Conservation (phyloP, 805 yeast genomes). For the Yamadazyma sp. region DNA sequence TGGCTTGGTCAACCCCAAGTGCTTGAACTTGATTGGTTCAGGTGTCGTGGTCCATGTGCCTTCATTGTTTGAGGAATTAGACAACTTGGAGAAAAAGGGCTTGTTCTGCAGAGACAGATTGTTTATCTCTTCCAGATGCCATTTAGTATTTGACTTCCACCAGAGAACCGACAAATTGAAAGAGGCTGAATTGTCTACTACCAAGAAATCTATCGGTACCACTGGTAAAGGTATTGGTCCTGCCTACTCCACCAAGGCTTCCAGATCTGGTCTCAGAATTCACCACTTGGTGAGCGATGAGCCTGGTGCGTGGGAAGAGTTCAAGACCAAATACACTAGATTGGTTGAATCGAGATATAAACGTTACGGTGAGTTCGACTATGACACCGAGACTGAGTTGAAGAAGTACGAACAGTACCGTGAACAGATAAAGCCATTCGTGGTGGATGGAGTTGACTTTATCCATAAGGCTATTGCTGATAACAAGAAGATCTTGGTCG, state of each 20-base stretch:
- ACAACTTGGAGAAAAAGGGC: slow-evolving; percentile 79
- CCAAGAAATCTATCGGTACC: slow-evolving; percentile 90
- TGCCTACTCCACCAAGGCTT: slow-evolving; percentile 93
- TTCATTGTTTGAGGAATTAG: slow-evolving; percentile 85
- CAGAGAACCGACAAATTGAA: slow-evolving; percentile 94
- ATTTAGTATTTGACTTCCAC: slow-evolving; percentile 96
- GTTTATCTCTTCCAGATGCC: slow-evolving; percentile 91
- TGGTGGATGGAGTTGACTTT: slow-evolving; percentile 86
- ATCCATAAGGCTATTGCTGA: slow-evolving; percentile 73
- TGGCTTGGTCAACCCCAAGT: slow-evolving; percentile 92
- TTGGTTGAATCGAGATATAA: slow-evolving; percentile 77
- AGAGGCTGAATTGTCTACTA: slow-evolving; percentile 81
- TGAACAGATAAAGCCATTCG: slow-evolving; percentile 80
- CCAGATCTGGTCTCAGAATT: slow-evolving; percentile 94
- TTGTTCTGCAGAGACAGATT: slow-evolving; percentile 71
- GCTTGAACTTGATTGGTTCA: slow-evolving; percentile 86
- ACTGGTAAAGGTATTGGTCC: slow-evolving; percentile 99
- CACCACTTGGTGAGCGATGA: slow-evolving; percentile 91
- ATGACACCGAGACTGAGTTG: slow-evolving; percentile 79
- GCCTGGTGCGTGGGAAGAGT: slow-evolving; percentile 91
- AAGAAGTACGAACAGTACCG: slow-evolving; percentile 72
- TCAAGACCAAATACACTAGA: slow-evolving; percentile 73
- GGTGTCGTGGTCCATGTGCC: slow-evolving; percentile 97
- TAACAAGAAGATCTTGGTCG: slow-evolving; percentile 86
- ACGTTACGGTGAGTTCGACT: slow-evolving; percentile 92